A percentile compares a stretch with the other conserved stretches of the same genome.
phyloP scores from a whole-genome alignment of 306 rosid genomes.

The Arachis hypogaea region DNA sequence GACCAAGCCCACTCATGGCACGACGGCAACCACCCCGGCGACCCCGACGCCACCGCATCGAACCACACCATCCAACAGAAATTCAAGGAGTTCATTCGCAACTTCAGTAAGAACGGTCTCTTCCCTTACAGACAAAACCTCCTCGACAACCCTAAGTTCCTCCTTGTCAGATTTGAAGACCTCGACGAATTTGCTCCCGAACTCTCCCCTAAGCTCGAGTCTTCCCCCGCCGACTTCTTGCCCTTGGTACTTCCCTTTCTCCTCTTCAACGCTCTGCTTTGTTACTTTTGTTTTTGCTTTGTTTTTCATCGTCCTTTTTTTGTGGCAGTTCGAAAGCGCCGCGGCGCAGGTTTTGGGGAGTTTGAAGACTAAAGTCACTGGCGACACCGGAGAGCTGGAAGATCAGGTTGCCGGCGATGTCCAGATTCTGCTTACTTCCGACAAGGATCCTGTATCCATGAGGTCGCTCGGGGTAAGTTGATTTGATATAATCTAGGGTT shows the following conservation, averaged over 20 bases:
- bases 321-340: conserved; percentile 81
- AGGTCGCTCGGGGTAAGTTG: conserved; percentile 83
- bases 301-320: neutral
- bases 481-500: neutral
- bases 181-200: conserved; percentile 81
- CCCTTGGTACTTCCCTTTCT: conserved; percentile 57
- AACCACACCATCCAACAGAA: conserved; percentile 79
- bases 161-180: conserved; percentile 71
- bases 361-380: conserved; percentile 81
- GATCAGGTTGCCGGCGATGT: conserved; percentile 82
- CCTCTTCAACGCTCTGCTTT: neutral
- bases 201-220: conserved; percentile 76
- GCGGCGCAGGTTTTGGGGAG: conserved; percentile 89
- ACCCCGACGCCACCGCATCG: conserved; percentile 46
- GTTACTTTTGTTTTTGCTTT: neutral
- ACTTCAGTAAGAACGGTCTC: conserved; percentile 74
- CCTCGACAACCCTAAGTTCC: conserved; percentile 65
- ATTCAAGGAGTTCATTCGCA: conserved; percentile 91
- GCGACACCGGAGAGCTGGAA: conserved; percentile 86
- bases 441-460: conserved; percentile 78
- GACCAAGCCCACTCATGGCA: conserved; percentile 94
- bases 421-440: conserved; percentile 89
- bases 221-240: conserved; percentile 76
- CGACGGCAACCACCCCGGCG: conserved; percentile 48
- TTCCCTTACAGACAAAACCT: conserved; percentile 88